Percentiles rank a stretch among this genome's conserved stretches.
Conservation (phyloP, 306 rosid species). For the Abrus pulchellus region DNA sequence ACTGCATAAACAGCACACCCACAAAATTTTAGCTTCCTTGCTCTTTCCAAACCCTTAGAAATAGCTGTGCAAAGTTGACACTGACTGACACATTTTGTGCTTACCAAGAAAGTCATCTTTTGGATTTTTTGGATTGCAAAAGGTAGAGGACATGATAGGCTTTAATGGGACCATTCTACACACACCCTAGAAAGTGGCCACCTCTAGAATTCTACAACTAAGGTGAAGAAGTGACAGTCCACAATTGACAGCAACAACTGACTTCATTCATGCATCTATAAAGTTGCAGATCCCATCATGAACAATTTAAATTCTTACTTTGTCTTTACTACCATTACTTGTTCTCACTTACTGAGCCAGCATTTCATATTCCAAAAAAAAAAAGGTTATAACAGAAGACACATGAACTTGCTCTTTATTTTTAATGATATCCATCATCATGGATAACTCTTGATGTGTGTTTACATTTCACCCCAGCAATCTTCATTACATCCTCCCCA, state of each 20-base stretch:
- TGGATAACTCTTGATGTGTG: constrained; percentile 5
- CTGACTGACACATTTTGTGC: neutral
- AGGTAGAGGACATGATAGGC: neutral
- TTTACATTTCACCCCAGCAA: constrained; percentile 7
- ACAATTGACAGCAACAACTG: neutral
- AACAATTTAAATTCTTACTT: constrained; percentile 24
- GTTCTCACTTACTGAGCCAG: constrained; percentile 13
- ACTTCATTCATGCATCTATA: neutral
- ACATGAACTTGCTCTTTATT: constrained; percentile 26
- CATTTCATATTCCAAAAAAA: constrained; percentile 3
- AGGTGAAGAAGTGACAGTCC: constrained; percentile 3
- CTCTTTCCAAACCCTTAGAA: neutral
- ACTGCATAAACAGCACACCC: neutral
- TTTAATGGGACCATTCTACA: constrained; percentile 15
- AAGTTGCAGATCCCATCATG: neutral
- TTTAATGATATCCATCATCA: constrained; percentile 10
- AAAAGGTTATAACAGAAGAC: neutral
- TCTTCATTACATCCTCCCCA: constrained; percentile 39
- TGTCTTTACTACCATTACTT: constrained; percentile 2
- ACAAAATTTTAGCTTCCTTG: constrained; percentile 34
- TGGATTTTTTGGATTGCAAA: neutral
- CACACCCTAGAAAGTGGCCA: constrained; percentile 11
- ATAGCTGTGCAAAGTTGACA: constrained; percentile 14
- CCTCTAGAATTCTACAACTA: constrained; percentile 2
- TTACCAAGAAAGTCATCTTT: neutral